Conservation (phyloP, 78 protist species). For the Dictyostelium intermedium region DNA sequence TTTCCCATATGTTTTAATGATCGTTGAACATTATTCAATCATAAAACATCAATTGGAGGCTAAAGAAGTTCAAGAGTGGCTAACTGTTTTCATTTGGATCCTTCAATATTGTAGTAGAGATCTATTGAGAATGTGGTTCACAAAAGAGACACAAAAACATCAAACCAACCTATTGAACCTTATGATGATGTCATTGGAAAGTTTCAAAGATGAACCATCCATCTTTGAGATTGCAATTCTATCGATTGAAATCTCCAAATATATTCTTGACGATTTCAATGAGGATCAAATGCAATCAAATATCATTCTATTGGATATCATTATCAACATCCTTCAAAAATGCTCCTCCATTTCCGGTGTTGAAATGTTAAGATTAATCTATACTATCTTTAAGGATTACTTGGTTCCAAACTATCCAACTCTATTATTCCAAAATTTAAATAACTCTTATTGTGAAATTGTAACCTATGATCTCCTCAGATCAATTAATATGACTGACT, state of each 20-base stretch:
- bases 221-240: conserved; percentile 47
- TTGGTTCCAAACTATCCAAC: conserved; percentile 29
- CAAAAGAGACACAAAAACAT: conserved; percentile 47
- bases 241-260: conserved; percentile 30
- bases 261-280: conserved; percentile 30
- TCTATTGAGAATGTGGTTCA: conserved; percentile 33
- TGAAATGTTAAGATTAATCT: conserved; percentile 37
- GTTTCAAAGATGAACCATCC: conserved; percentile 64
- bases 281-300: conserved; percentile 8
- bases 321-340: conserved; percentile 39
- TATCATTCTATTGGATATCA: conserved; percentile 20
- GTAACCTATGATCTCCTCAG: conserved; percentile 31
- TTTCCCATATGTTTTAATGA: conserved; percentile 77
- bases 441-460: conserved; percentile 39
- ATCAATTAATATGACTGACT: conserved; percentile 7
- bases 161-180: conserved; percentile 24
- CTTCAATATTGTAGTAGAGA: conserved; percentile 51
- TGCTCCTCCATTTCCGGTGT: conserved; percentile 17
- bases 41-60: conserved; percentile 53
- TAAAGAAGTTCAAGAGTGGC: conserved; percentile 51
- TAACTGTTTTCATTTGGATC: conserved; percentile 68
- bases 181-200: conserved; percentile 15
- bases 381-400: conserved; percentile 15
- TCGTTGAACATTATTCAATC: conserved; percentile 70
- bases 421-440: neutral